Evolutionary conservation across 75 land plant species (phyloP).

Genomic region (Sequoiadendron giganteum): DNA sequence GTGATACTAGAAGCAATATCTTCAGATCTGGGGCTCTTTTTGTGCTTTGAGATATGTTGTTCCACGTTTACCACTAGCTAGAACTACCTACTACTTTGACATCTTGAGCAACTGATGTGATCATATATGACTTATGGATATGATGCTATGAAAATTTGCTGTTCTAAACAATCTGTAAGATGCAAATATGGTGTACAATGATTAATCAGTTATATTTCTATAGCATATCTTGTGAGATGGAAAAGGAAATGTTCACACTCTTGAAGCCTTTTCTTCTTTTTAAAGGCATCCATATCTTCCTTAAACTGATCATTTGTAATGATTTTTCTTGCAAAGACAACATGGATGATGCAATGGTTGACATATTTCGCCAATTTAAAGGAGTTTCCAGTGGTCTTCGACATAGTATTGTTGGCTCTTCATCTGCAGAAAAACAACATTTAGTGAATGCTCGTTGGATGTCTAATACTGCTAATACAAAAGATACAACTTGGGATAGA

Average conservation of each 20-base stretch:
- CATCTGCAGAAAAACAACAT: slow-evolving; percentile 25
- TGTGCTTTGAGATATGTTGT: not conserved
- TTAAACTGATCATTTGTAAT: not conserved
- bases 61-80: not conserved
- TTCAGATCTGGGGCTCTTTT: not conserved
- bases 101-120: not conserved
- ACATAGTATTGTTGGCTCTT: slow-evolving; percentile 49
- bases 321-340: slow-evolving; percentile 52
- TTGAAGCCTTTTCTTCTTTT: not conserved
- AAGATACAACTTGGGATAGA: slow-evolving; percentile 13
- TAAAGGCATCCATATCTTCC: not conserved
- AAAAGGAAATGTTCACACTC: not conserved
- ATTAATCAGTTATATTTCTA: not conserved
- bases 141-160: not conserved
- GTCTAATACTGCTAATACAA: slow-evolving; percentile 31
- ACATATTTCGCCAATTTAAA: slow-evolving; percentile 92
- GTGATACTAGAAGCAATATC: not conserved
- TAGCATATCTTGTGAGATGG: not conserved
- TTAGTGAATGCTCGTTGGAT: slow-evolving; percentile 29
- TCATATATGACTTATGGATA: not conserved
- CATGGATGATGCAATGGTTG: slow-evolving; percentile 99
- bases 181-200: not conserved
- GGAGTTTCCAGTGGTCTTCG: slow-evolving; percentile 82
- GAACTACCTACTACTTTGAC: not conserved
- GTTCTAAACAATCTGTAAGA: not conserved